Percentiles rank a stretch among this genome's conserved stretches.
These are phyloP conservation scores for Diutina pseudorugosa DNA, from an alignment of 1,139 yeast species.

Conservation along the genomic window DNA sequence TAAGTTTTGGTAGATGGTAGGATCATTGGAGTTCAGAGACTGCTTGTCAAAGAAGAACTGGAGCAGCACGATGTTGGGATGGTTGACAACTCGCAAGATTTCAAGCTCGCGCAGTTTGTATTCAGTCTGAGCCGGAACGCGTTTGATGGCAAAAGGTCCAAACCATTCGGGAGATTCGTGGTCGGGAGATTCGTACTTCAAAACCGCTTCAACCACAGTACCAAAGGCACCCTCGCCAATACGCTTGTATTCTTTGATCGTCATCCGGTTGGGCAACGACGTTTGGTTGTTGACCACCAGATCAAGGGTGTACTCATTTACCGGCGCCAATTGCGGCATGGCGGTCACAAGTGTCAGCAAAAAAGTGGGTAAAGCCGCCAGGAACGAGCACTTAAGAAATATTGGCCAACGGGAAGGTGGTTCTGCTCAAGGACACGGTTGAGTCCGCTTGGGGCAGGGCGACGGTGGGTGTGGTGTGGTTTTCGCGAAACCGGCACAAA, in stretches of 20 bases:
- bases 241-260: slow-evolving; percentile 55
- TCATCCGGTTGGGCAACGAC: slow-evolving; percentile 44
- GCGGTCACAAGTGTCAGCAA: background rate
- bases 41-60: slow-evolving; percentile 59
- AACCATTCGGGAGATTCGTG: slow-evolving; percentile 14
- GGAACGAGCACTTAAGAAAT: background rate
- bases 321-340: slow-evolving; percentile 4
- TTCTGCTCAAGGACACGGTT: background rate
- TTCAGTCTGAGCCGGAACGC: slow-evolving; percentile 79
- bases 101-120: slow-evolving; percentile 72
- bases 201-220: slow-evolving; percentile 65
- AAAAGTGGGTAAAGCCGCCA: background rate
- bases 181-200: slow-evolving; percentile 10
- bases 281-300: slow-evolving; percentile 56
- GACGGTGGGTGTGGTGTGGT: slow-evolving; percentile 1
- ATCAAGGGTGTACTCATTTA: slow-evolving; percentile 21
- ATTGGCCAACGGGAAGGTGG: background rate
- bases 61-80: slow-evolving; percentile 64
- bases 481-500: background rate
- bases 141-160: slow-evolving; percentile 73
- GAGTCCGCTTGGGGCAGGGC: background rate
- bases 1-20: slow-evolving; percentile 59
- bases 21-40: slow-evolving; percentile 38
- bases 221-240: slow-evolving; percentile 85
- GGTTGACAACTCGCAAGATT: slow-evolving; percentile 58